These are phyloP conservation scores for Solanum arcanum DNA, from an alignment of 257 asterid species.

Conservation along the genomic window DNA sequence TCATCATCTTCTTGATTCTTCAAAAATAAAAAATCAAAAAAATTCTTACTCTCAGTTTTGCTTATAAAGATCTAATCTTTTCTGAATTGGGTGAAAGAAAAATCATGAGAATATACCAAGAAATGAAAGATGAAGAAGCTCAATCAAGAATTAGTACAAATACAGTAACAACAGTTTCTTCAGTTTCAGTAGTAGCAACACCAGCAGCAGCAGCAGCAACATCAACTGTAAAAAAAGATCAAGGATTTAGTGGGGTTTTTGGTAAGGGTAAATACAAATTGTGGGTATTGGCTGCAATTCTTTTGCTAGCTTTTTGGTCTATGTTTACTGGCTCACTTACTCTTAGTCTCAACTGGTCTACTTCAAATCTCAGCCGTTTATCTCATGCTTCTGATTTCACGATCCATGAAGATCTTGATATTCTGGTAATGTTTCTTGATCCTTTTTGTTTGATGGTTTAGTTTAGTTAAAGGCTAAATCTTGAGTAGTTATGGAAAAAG, in stretches of 20 bases:
- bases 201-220: not conserved
- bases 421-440: constrained; percentile 44
- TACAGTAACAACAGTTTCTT: constrained; percentile 2
- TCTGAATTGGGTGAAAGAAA: not conserved
- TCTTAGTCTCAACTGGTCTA: constrained; percentile 74
- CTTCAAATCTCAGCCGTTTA: constrained; percentile 41
- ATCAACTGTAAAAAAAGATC: constrained; percentile 35
- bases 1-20: not conserved
- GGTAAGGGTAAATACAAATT: constrained; percentile 80
- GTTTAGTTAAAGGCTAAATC: not conserved
- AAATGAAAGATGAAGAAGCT: constrained; percentile 76
- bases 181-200: not conserved
- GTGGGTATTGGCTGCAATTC: constrained; percentile 79
- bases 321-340: constrained; percentile 91
- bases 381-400: constrained; percentile 38
- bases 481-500: not conserved
- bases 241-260: constrained; percentile 26
- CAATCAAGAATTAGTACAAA: constrained; percentile 24
- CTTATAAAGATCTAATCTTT: not conserved
- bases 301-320: constrained; percentile 81
- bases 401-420: constrained; percentile 60
- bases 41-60: accelerated
- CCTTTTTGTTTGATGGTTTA: not conserved
- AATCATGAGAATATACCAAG: not conserved
- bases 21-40: not conserved